Base-by-base conservation (phyloP, 106 monocot genomes). In the Dactylorhiza incarnata region DNA sequence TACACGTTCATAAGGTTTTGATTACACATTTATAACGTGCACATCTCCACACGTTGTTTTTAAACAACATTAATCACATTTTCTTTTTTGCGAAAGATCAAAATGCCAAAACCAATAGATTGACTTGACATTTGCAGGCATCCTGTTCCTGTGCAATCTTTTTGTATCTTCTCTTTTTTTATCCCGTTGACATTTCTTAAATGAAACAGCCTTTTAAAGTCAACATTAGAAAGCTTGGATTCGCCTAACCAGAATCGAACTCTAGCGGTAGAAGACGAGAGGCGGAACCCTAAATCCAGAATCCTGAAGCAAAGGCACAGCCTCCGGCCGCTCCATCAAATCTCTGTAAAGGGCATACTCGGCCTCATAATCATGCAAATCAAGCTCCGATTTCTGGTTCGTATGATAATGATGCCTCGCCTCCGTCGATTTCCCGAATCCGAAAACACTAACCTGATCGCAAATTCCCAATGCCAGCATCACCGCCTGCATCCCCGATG, bases 371-470 rank as follows among this genome's bases (percentile, higher is more conserved):
- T 95, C 95, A 65, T 95, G 95, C 56, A 95, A 74, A 66, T 85
- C 86, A 14, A 95, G 83, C 81, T 95, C 95, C 22, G 73, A 79
- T 80, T 88, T 92, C 83, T 95, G 95, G 74, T 87, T 88, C 10
- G 95, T 92, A 45, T 92, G 95, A 76, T 95, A 95, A 79, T 95
- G 90, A 61, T 95, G 95, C 76, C 87, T 92, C 48, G 88, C 88
- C 37, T 79, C 83, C 0, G 58, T 46, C 19, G 86, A 83, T 72
- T 95, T 92, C 83, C 95, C 95, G 65, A 95, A 95, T 70, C 95
- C 95, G 61, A 91, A 91, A 8, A 94, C 73, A 51, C 88, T 84
- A 10, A 94, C 94, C 29, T 53, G 55, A 13, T 87, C 82, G 47
- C 94, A 94, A 13, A 87, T 74, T 37, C 94, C 91, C 14, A 84